Conservation (phyloP, 208 protist genomes). For the Acanthamoeba triangularis region DNA sequence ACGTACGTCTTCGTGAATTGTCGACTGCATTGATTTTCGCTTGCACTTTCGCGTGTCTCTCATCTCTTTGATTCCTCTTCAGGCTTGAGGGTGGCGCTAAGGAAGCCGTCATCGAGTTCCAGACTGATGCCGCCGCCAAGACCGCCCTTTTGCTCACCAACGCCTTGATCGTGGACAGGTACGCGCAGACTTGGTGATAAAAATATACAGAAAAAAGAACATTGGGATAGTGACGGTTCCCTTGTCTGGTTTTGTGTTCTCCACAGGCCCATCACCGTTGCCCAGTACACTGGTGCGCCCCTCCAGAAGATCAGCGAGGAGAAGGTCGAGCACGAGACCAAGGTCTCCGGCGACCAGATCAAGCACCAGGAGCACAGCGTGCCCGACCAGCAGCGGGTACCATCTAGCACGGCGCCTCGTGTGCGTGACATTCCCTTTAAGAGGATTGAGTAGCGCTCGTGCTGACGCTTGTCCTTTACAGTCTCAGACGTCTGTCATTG, state of each 20-base stretch:
- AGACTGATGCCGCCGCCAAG: constrained; percentile 84
- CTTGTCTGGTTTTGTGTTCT: neutral
- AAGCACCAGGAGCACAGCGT: constrained; percentile 70
- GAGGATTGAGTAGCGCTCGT: neutral
- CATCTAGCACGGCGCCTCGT: neutral
- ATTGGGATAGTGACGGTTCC: neutral
- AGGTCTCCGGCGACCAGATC: constrained; percentile 74
- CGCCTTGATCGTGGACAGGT: constrained; percentile 85
- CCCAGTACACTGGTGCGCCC: neutral
- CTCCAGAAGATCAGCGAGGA: constrained; percentile 59
- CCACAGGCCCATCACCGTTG: constrained; percentile 64
- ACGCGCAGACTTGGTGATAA: neutral
- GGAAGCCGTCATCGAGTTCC: constrained; percentile 83
- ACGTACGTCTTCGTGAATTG: constrained; percentile 72
- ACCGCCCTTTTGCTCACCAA: constrained; percentile 87
- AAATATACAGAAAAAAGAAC: neutral
- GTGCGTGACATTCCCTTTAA: neutral
- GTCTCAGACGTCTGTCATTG: constrained; percentile 82
- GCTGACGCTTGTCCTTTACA: constrained; percentile 24
- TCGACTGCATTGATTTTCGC: neutral
- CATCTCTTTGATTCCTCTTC: neutral
- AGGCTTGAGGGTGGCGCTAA: constrained; percentile 48
- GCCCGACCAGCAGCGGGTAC: constrained; percentile 80
- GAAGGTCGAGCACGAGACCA: constrained; percentile 57
- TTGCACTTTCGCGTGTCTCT: neutral